Evolutionary conservation across 1,284 basidiomycete species (phyloP).

Genomic region (Cryptococcus floricola): DNA sequence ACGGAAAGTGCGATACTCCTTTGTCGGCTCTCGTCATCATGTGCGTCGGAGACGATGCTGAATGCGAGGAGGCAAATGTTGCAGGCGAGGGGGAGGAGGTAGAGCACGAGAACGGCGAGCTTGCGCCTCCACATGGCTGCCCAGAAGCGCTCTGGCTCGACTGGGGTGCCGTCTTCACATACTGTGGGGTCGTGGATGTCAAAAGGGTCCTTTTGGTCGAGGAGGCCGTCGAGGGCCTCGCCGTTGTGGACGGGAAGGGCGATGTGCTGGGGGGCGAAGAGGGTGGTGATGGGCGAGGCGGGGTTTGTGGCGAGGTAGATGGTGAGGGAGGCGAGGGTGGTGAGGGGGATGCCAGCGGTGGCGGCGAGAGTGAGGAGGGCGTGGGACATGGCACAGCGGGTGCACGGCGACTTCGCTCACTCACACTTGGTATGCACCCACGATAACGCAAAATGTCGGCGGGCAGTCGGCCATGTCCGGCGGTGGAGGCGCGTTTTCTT

Average conservation of each 20-base stretch:
- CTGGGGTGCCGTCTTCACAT: constrained; percentile 66
- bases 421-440: too few species aligned
- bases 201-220: constrained; percentile 62
- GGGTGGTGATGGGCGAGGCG: constrained; percentile 19
- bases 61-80: constrained; percentile 31
- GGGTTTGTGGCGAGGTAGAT: constrained; percentile 38
- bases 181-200: constrained; percentile 69
- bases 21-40: constrained; percentile 5
- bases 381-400: constrained; percentile 16
- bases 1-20: constrained; percentile 26
- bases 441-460: too few species aligned
- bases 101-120: constrained; percentile 31
- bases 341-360: constrained; percentile 36
- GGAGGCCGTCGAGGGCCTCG: constrained; percentile 27
- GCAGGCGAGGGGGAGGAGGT: constrained; percentile 27
- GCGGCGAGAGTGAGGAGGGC: constrained; percentile 18
- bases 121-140: constrained; percentile 22
- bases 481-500: too few species aligned
- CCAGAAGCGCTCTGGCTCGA: constrained; percentile 69
- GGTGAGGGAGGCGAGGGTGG: constrained; percentile 32
- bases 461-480: too few species aligned
- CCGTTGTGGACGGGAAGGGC: constrained; percentile 28
- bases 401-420: background rate
- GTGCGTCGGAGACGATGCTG: constrained; percentile 22
- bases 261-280: constrained; percentile 18